Evolutionary conservation across 2,329 filamentous ascomycete genomes (phyloP).

Genomic region (Tolypocladium cylindrosporum): DNA sequence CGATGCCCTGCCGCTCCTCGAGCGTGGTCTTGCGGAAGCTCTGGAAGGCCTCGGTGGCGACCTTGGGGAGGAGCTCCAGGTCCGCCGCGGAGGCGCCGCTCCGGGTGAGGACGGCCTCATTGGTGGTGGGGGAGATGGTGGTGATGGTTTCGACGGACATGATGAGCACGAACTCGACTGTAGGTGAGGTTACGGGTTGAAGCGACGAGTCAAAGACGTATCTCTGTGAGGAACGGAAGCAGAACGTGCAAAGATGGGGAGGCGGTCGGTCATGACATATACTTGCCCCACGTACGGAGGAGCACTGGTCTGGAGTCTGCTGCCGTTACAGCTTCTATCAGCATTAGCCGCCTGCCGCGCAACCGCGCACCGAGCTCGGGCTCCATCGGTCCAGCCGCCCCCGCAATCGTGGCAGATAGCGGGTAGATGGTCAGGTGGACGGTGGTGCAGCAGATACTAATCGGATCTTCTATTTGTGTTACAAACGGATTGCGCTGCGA

Average conservation of each 20-base stretch:
- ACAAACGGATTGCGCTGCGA: neutral
- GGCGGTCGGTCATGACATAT: neutral
- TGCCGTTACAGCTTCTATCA: neutral
- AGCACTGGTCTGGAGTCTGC: no score
- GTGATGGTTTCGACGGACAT: constrained; percentile 58
- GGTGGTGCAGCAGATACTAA: neutral
- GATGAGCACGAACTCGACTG: constrained; percentile 9
- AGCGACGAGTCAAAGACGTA: neutral
- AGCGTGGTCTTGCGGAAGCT: constrained; percentile 68
- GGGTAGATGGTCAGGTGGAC: neutral
- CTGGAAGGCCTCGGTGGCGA: constrained; percentile 65
- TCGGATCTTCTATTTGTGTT: neutral
- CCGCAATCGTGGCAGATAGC: neutral
- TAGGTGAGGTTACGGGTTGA: neutral
- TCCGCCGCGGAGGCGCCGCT: constrained; percentile 63
- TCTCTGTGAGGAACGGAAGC: neutral
- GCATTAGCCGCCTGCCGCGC: constrained; percentile 2
- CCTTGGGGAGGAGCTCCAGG: constrained; percentile 59
- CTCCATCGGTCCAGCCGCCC: neutral
- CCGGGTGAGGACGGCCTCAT: constrained; percentile 72
- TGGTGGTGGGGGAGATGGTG: constrained; percentile 86
- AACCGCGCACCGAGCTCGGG: constrained; percentile 4
- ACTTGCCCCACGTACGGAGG: neutral
- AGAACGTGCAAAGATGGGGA: neutral
- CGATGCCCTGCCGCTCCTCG: constrained; percentile 65